Evolutionary conservation across 768 basidiomycete species (phyloP).

Genomic region (Lactarius hengduanensis): DNA sequence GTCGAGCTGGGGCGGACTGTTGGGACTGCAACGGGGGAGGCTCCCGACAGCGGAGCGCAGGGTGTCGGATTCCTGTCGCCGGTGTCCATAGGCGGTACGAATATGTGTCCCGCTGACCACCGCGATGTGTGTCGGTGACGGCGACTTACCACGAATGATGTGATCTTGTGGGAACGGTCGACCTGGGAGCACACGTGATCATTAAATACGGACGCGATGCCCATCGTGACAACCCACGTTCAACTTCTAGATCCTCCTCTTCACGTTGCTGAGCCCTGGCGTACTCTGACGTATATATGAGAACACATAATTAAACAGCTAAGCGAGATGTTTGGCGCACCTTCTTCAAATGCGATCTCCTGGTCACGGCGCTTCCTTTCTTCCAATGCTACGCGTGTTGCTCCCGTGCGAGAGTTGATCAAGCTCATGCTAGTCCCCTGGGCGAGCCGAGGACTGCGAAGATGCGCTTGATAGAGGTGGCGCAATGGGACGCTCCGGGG

Average conservation of each 20-base stretch:
- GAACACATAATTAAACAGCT: constrained; percentile 20
- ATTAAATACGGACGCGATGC: not conserved
- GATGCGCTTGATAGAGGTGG: constrained; percentile 13
- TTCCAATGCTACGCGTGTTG: constrained; percentile 43
- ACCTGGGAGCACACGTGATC: constrained; percentile 26
- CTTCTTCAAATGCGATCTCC: constrained; percentile 43
- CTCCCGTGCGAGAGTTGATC: constrained; percentile 34
- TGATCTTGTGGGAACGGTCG: constrained; percentile 28
- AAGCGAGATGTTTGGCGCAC: constrained; percentile 37
- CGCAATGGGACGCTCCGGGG: constrained; percentile 18
- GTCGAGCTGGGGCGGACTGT: constrained; percentile 12
- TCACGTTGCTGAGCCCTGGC: constrained; percentile 34
- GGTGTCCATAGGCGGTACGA: constrained; percentile 46
- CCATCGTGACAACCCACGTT: constrained; percentile 38
- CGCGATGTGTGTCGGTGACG: constrained; percentile 47
- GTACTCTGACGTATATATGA: constrained; percentile 13
- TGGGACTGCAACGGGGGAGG: constrained; percentile 12
- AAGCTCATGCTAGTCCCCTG: constrained; percentile 45
- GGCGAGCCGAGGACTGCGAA: constrained; percentile 35
- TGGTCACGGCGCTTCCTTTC: constrained; percentile 43
- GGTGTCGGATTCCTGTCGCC: constrained; percentile 75
- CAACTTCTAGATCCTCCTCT: constrained; percentile 39
- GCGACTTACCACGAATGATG: constrained; percentile 45
- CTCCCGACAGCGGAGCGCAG: constrained; percentile 50
- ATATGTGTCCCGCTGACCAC: constrained; percentile 32